Evolutionary conservation across 129 eudicot genomes (phyloP).

Genomic region (Solidago caesia): DNA sequence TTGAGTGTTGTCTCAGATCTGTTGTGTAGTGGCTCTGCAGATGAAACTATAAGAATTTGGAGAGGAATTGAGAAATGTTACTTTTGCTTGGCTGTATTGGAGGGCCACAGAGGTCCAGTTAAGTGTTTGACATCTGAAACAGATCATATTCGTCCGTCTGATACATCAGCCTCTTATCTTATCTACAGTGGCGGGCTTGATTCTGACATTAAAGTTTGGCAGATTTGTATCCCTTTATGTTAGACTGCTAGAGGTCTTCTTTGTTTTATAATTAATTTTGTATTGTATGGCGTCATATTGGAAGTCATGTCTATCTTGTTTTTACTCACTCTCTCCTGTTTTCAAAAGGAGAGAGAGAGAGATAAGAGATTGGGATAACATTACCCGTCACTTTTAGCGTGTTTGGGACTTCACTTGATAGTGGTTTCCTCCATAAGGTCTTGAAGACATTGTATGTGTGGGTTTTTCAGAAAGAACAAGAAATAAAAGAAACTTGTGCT

Average conservation of each 20-base stretch:
- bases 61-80: slow-evolving; percentile 41
- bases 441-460: background rate
- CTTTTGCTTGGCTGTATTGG: slow-evolving; percentile 55
- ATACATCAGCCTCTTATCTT: slow-evolving; percentile 43
- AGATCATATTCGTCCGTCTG: slow-evolving; percentile 32
- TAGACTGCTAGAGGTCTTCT: slow-evolving; percentile 22
- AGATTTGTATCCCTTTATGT: slow-evolving; percentile 37
- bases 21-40: slow-evolving; percentile 65
- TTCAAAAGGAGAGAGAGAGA: background rate
- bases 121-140: slow-evolving; percentile 52
- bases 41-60: slow-evolving; percentile 64
- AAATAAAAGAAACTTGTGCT: no score
- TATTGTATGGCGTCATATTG: slow-evolving; percentile 14
- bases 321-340: slow-evolving; percentile 3
- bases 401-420: slow-evolving; percentile 7
- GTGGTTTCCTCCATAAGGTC: slow-evolving; percentile 11
- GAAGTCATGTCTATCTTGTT: background rate
- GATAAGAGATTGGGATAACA: background rate
- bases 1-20: slow-evolving; percentile 51
- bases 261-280: slow-evolving; percentile 7
- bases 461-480: background rate
- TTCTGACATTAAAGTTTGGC: slow-evolving; percentile 58
- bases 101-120: slow-evolving; percentile 65
- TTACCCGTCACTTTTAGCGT: slow-evolving; percentile 10
- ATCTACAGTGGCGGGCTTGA: slow-evolving; percentile 66